Base-by-base conservation (phyloP, 75 land plant species). In the Adiantum capillusveneris region DNA sequence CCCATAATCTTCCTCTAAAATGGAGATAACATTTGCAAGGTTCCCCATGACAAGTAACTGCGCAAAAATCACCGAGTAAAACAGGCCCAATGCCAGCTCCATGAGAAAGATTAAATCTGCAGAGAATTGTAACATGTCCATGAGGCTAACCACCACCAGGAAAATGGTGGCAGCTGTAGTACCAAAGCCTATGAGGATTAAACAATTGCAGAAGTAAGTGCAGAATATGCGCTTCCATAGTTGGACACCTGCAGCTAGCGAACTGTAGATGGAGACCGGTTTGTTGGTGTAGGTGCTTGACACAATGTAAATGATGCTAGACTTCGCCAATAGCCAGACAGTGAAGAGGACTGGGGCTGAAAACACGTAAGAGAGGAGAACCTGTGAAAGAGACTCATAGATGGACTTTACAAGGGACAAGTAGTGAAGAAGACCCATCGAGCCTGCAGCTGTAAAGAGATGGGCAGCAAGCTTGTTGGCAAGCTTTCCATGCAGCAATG, bases 1-100 rank as follows among this genome's bases (percentile, higher is more conserved):
- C 6, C 97, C 97, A 2, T 73, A 64, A n/a, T 58, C 62, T 19
- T 78, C 86, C 60, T 87, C 97, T 58, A 88, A 60, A 16, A 87
- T 75, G 14, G 82, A 82, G 50, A 88, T 72, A 28, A 84, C 88
- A 29, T 36, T 66, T 13, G 82, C 84, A 54, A 87, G 64, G 56
- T 72, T 87, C 70, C 86, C 83, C 1, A 79, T 53, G 2, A 92
- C 74, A 22, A 73, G 71, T 11, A 78, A 67, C 43, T 78, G 74
- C 0, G 89, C 93, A 49, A 79, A 80, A 13, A 62, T 59, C 12
- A 82, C 54, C 6, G 84, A 84, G 62, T 82, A 85, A 13, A 65
- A 55, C 12, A 88, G 20, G 21, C 79, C 84, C 25, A 70, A 22
- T 0, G 60, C 28, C 48, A 81, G 28, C 29, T 73, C 81, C 14